Base-by-base conservation (phyloP, 2,329 filamentous ascomycete genomes). In the Botrytis fabae region DNA sequence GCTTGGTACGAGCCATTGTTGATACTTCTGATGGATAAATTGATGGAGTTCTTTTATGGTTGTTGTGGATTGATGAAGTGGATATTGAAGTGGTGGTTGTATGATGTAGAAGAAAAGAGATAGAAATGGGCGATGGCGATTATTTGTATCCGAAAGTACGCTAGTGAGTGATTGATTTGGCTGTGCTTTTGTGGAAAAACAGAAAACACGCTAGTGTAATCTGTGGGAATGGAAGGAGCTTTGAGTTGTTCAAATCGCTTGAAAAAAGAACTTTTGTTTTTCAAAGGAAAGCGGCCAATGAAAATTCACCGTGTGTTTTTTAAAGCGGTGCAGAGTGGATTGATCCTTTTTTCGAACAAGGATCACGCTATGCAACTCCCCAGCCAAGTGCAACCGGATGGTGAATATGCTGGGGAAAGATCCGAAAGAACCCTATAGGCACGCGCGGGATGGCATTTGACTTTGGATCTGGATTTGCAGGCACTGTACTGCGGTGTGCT, bases 1-100 rank as follows among this genome's bases (percentile, higher is more conserved):
- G 74, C 74, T 83, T 83, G 73, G 82, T 83, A 76, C 82, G 78
- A 65, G 82, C 82, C 82, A 83, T 83, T 80, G 74, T 77, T 51
- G 72, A 78, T 75, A 75, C 73, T 71, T 63, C 32, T n/a, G 46
- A 70, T 42, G 28, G 54, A 70, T 62, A n/a, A 64, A 35, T 69
- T 68, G 44, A 69, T 71, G 66, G 25, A n/a, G 57, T 60, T 70
- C 48, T 65, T 42, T 22, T 72, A 74, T 74, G 70, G 72, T 72
- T 76, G 76, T 74, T 59, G 74, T 63, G 69, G 66, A 75, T 75
- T 74, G 78, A 75, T 65, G 65, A 64, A 68, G 70, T 51, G 61
- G 54, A 54, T 60, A 63, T 70, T 63, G 65, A 65, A 63, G 38
- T 38, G 48, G 72, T 74, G 76, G 78, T 78, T 79, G 78, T 77